Base-by-base conservation (phyloP, 2,329 filamentous ascomycete species). In the Colletotrichum navitas region DNA sequence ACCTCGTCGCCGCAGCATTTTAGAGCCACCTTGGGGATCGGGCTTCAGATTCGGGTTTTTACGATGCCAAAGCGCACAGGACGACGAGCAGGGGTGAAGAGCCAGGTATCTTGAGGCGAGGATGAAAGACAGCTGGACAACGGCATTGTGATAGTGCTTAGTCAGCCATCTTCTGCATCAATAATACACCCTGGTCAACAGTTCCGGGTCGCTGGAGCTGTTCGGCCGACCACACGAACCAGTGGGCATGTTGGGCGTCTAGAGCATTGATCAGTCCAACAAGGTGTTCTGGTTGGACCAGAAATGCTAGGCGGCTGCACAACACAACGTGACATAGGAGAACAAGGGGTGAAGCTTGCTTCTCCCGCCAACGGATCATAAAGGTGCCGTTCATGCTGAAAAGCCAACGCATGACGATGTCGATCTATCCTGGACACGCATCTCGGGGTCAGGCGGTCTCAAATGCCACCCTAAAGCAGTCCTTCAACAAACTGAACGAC, bases 101-200 rank as follows among this genome's bases (percentile, higher is more conserved):
- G 3, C 4, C 5, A n/a, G 10, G n/a, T n/a, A 1, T 56, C 12
- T 7, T 16, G 21, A 21, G 5, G 54, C 3, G 12, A 12, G 12
- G 12, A 6, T 2, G 5, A 6, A 56, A 24, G 21, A 5, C 52
- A 6, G 12, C 7, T 8, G 6, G 7, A 7, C 2, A 11, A 54
- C 8, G 14, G 11, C 16, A 18, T 3, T 26, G 11, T 2, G 3
- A 18, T 32, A 5, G 36, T 18, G 3, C 45, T 72, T 56, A 72
- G 24, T 62, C 43, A 26, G 62, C 66, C 16, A 70, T 66, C 41
- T 51, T 62, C 12, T 43, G 62, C 8, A 71, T 77, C 1, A 78
- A 74, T 6, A 69, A 76, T 65, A 76, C 75, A 59, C 79, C 77
- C 66, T 63, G 63, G 63, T 79, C 71, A 3, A 74, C 66, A 32